Evolutionary conservation across 176 grass and related monocot genomes (phyloP).

Genomic region (Carex littledalei): DNA sequence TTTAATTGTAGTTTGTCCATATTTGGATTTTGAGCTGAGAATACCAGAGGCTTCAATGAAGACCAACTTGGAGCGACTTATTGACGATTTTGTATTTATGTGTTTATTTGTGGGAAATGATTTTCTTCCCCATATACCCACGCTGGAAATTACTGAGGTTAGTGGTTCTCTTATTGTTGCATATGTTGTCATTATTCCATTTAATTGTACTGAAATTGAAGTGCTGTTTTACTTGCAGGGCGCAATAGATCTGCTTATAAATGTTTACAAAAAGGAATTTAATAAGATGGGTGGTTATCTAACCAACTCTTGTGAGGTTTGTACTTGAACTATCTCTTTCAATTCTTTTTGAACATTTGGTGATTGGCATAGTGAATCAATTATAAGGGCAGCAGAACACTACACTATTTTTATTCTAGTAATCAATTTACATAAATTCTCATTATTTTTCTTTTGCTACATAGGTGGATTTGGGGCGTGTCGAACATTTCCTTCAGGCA

Average conservation of each 20-base stretch:
- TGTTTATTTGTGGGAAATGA: conserved; percentile 83
- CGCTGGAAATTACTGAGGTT: conserved; percentile 65
- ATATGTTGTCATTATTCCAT: not conserved
- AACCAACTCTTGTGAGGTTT: conserved; percentile 39
- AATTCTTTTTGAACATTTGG: conserved; percentile 16
- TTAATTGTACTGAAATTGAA: not conserved
- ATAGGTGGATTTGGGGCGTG: conserved; percentile 38
- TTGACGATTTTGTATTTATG: conserved; percentile 79
- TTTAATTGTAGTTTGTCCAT: conserved; percentile 51
- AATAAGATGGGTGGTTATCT: conserved; percentile 64
- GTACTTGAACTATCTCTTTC: conserved; percentile 5
- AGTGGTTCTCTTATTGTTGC: not conserved
- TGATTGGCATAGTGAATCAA: not conserved
- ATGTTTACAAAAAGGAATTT: conserved; percentile 43
- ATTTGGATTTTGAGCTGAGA: conserved; percentile 64
- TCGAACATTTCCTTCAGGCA: conserved; percentile 32
- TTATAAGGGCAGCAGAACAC: not conserved
- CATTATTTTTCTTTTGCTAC: not conserved
- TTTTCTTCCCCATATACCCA: conserved; percentile 72
- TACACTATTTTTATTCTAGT: not conserved
- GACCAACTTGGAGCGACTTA: conserved; percentile 44
- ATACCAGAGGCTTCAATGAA: conserved; percentile 34
- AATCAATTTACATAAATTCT: conserved; percentile 8
- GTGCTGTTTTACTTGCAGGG: conserved; percentile 7
- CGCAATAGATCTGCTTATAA: conserved; percentile 47